phyloP scores from a whole-genome alignment of 495 filamentous ascomycete genomes.

The Aspergillus bertholletiae region DNA sequence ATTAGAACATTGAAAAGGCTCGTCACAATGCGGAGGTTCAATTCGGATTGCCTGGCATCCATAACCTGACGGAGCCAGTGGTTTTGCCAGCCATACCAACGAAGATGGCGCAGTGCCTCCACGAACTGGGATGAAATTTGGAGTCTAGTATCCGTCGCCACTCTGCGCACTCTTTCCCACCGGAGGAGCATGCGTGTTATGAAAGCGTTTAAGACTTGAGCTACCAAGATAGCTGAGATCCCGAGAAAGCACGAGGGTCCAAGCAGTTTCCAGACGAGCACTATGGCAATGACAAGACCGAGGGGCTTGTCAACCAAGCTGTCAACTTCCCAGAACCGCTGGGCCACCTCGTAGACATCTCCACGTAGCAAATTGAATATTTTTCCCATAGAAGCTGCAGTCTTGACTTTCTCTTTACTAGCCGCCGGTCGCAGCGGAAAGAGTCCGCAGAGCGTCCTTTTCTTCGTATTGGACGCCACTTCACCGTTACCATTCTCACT shows the following conservation, averaged over 20 bases:
- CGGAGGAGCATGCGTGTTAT: conserved; percentile 58
- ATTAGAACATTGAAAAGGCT: conserved; percentile 59
- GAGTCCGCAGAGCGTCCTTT: conserved; percentile 12
- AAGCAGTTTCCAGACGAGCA: conserved; percentile 70
- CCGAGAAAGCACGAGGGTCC: conserved; percentile 77
- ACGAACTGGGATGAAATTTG: conserved; percentile 77
- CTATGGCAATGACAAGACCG: conserved; percentile 61
- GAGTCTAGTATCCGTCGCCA: conserved; percentile 66
- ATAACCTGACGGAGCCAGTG: conserved; percentile 73
- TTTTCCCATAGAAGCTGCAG: conserved; percentile 74
- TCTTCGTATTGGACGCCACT: conserved; percentile 4
- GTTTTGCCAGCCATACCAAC: conserved; percentile 85
- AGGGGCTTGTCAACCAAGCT: conserved; percentile 65
- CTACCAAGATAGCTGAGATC: conserved; percentile 57
- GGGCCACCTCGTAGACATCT: conserved; percentile 80
- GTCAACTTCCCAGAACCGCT: conserved; percentile 78
- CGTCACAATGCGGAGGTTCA: conserved; percentile 62
- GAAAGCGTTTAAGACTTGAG: conserved; percentile 60
- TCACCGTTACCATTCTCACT: conserved; percentile 1
- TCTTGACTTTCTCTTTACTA: conserved; percentile 32
- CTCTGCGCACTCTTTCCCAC: conserved; percentile 61
- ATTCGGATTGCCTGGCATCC: conserved; percentile 62
- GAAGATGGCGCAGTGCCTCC: conserved; percentile 77
- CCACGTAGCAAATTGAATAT: conserved; percentile 76
- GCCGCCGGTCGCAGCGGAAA: conserved; percentile 14